Evolutionary conservation across 78 protist species (phyloP).

Genomic region (Salpingoeca rosetta): DNA sequence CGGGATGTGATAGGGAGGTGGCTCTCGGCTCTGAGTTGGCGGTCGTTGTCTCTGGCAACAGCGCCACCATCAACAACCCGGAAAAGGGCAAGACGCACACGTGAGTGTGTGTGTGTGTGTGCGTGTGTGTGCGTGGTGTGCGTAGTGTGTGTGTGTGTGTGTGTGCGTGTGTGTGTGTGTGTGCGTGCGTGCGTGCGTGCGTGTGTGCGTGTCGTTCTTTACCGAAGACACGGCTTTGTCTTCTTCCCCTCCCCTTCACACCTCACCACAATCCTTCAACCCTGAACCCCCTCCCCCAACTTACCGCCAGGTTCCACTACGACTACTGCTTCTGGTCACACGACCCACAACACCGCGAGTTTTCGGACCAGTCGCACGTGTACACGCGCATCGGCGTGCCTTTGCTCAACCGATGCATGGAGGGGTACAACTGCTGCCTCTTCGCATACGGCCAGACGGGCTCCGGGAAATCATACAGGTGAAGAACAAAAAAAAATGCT

Average conservation of each 20-base stretch:
- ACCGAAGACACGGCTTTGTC: no score
- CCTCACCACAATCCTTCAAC: not conserved
- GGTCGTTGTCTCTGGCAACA: not conserved
- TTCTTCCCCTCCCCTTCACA: not conserved
- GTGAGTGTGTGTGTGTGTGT: not conserved
- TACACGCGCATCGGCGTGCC: conserved; percentile 1
- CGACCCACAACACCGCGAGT: conserved; percentile 11
- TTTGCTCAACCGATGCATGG: not conserved
- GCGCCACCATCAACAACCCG: not conserved
- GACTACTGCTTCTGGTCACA: conserved; percentile 62
- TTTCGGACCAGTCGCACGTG: conserved; percentile 27
- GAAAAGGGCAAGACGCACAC: not conserved
- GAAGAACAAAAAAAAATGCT: no score
- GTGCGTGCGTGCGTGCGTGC: not conserved
- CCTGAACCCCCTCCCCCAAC: not conserved
- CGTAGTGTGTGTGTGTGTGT: not conserved
- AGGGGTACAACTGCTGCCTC: conserved; percentile 21
- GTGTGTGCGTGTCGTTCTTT: not conserved
- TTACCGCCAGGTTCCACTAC: conserved; percentile 35
- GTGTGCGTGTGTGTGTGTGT: not conserved
- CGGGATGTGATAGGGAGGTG: not conserved
- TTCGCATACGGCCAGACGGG: conserved; percentile 77
- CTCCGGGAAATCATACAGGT: conserved; percentile 41
- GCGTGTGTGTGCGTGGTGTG: not conserved
- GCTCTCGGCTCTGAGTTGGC: not conserved